Evolutionary conservation across 2,329 filamentous ascomycete genomes (phyloP).

Genomic region (Paramyrothecium roridum): DNA sequence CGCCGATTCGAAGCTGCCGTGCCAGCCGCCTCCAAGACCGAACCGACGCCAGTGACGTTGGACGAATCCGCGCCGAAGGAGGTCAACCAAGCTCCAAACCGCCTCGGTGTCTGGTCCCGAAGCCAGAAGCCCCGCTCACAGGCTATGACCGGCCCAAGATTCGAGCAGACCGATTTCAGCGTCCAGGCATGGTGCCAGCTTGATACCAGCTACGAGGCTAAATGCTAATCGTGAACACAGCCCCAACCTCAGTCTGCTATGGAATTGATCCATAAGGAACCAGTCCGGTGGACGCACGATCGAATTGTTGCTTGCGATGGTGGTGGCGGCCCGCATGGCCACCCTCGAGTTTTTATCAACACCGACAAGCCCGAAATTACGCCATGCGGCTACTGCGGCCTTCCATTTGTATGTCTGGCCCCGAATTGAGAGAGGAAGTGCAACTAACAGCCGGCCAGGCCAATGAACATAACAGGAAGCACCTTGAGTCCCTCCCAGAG

Average conservation of each 20-base stretch:
- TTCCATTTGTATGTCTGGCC: constrained; percentile 74
- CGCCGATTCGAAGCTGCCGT: constrained; percentile 43
- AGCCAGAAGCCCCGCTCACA: constrained; percentile 77
- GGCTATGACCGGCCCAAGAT: constrained; percentile 91
- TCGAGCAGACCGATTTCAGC: constrained; percentile 95
- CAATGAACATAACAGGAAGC: constrained; percentile 80
- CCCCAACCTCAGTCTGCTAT: constrained; percentile 88
- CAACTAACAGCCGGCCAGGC: constrained; percentile 52
- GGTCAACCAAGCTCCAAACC: constrained; percentile 81
- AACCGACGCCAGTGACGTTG: constrained; percentile 39
- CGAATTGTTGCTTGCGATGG: constrained; percentile 85
- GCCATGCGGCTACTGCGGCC: constrained; percentile 86
- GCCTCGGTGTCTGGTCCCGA: constrained; percentile 73
- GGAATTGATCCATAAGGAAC: constrained; percentile 92
- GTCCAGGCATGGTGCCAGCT: constrained; percentile 67
- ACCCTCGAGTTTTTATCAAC: constrained; percentile 96
- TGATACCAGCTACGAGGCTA: constrained; percentile 4
- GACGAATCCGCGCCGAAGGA: constrained; percentile 42
- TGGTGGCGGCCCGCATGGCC: constrained; percentile 83
- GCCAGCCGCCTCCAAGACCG: constrained; percentile 31
- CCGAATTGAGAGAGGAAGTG: not conserved
- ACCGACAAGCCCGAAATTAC: constrained; percentile 94
- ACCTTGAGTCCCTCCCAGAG: constrained; percentile 76
- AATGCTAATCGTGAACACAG: constrained; percentile 44
- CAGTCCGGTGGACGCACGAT: constrained; percentile 86